Base-by-base conservation (phyloP, 2,329 filamentous ascomycete genomes). In the Colletotrichum sp. region DNA sequence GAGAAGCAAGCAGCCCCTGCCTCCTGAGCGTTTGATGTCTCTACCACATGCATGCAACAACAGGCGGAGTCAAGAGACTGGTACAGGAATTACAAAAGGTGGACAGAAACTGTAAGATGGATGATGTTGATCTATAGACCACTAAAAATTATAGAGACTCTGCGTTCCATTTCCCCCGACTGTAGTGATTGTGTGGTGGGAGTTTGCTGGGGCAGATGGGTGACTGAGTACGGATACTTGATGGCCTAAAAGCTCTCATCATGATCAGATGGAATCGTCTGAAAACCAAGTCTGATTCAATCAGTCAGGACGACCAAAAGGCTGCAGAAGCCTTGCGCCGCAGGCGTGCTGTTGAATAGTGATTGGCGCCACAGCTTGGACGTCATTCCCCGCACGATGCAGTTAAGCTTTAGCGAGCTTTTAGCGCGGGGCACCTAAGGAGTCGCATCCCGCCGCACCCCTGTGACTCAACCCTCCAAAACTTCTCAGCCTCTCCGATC, bases 401-500 rank as follows among this genome's bases (percentile, higher is more conserved):
- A 74, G 32, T 74, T 76, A 71, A 76, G 74, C 74, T 76, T 74
- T 76, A 76, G 74, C 74, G 71, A 76, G 74, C 71, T 75, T 74
- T 71, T 76, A 76, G 74, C 74, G 74, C 74, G 74, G 74, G 74
- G 74, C 71, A 76, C 48, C 58, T 43, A 38, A 52, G 43, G n/a
- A 64, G 58, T 66, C 61, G 63, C 74, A 77, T 77, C 76, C 74
- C 74, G 74, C 74, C 73, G 72, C 34, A 74, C 74, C 74, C 76
- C 74, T 74, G 76, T 77, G 76, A 77, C 65, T 77, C 76, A 77
- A 72, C 36, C 61, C 70, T 71, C 74, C 76, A 77, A 77, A 77
- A 77, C 64, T 77, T 73, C 74, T 73, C 66, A 71, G 74, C 60
- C 28, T 63, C 30, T 52, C 60, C 48, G 36, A 67, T 67, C 21